Conservation (phyloP, 768 basidiomycete species). For the Russula lepida region DNA sequence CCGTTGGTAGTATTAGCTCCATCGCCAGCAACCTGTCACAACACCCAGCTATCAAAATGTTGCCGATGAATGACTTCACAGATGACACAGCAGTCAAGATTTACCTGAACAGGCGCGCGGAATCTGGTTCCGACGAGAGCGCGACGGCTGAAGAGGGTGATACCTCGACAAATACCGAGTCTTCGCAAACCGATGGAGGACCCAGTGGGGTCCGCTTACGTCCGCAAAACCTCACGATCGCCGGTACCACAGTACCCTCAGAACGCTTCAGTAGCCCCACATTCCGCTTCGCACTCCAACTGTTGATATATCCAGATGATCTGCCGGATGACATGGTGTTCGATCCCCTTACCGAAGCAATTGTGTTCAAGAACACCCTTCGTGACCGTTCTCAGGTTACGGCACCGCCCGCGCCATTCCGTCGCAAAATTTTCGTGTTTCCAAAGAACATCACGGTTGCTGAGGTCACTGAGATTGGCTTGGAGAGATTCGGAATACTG, state of each 20-base stretch:
- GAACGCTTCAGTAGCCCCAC: slow-evolving; percentile 81
- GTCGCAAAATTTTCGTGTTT: slow-evolving; percentile 82
- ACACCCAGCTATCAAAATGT: slow-evolving; percentile 90
- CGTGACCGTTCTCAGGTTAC: slow-evolving; percentile 42
- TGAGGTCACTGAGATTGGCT: slow-evolving; percentile 86
- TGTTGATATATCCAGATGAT: slow-evolving; percentile 83
- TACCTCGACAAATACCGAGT: slow-evolving; percentile 33
- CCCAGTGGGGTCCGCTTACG: slow-evolving; percentile 25
- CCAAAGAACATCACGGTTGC: slow-evolving; percentile 94
- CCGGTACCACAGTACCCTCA: slow-evolving; percentile 38
- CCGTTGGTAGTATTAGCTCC: slow-evolving; percentile 91
- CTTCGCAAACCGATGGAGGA: slow-evolving; percentile 28
- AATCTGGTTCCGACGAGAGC: slow-evolving; percentile 33
- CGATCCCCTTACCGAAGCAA: slow-evolving; percentile 86
- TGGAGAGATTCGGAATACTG: slow-evolving; percentile 90
- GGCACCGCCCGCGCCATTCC: slow-evolving; percentile 40
- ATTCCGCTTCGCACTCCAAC: slow-evolving; percentile 74
- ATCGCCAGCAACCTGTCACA: slow-evolving; percentile 84
- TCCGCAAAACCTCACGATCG: slow-evolving; percentile 36
- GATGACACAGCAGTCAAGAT: slow-evolving; percentile 97
- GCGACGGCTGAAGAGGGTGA: slow-evolving; percentile 35
- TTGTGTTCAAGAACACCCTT: slow-evolving; percentile 76
- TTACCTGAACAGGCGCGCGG: slow-evolving; percentile 68
- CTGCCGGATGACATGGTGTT: slow-evolving; percentile 93
- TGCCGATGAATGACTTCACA: slow-evolving; percentile 95